Base-by-base conservation (phyloP, 345 rosid genomes). In the Microthlaspi erraticum region DNA sequence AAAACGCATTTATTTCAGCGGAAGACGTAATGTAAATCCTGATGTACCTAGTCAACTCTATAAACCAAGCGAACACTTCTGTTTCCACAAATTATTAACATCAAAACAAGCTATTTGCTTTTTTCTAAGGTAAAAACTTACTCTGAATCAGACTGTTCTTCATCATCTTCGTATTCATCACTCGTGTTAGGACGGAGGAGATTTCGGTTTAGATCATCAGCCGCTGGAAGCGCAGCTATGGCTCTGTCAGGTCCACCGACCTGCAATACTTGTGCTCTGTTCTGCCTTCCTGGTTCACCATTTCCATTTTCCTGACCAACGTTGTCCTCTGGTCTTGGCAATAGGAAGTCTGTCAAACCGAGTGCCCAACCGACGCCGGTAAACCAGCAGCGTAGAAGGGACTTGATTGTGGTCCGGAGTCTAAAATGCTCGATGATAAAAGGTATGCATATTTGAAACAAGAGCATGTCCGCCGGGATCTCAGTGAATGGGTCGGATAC, bases 401-500 rank as follows among this genome's bases (percentile, higher is more conserved):
- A 88, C 79, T 89, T 94, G 70, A 92, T 81, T 59, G 98, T 88
- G 48, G 93, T 83, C 79, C 98, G 88, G 81, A 92, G 71, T 78
- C 85, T 86, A 74, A 95, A 95, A 82, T 95, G 96, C 77, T 92
- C 90, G 67, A 92, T 78, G 36, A 93, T 96, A 85, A 95, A 95
- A n/a, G 97, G 99, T 61, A 90, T 86, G 84, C 97, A 95, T 66
- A 92, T 95, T 83, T 92, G 98, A 72, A 95, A 92, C 61, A 95
- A 88, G 65, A 95, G 99, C 93, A 92, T 88, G 84, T 88, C 97
- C 26, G 93, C 98, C 0, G 99, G 99, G 71, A 95, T 92, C 81
- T 95, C 99, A 8, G 99, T 95, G 79, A 92, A 88, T 57, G 99
- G 99, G 72, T 95, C 99, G 0, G 99, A 88, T 37, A 95, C 93